Base-by-base conservation (phyloP, 371 early-diverging fungal species). In the Parasitella parasitica region DNA sequence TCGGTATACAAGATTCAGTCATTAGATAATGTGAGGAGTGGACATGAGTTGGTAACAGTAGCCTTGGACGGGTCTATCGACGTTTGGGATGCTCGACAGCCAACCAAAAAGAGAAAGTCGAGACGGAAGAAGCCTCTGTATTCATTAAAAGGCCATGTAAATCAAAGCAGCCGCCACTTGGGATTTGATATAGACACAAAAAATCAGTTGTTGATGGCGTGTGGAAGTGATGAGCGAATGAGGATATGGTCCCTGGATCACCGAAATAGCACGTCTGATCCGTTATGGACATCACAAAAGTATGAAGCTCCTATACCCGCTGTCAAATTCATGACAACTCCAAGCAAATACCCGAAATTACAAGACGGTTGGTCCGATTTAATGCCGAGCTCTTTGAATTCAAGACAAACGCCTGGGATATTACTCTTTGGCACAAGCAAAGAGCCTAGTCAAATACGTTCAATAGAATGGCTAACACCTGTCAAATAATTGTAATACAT, bases 51-150 rank as follows among this genome's bases (percentile, higher is more conserved):
- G 22, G 15, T 75, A 2, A 51, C 67, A 4, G 43, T 57, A 0
- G 56, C 69, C 27, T 16, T 72, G 15, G 64, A 70, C 35, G 70
- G 70, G 11, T 62, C 65, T 0, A 37, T 75, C 9, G 32, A 59
- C 36, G 49, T 75, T 0, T 75, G 72, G 70, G 72, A 75, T 57
- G 49, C 27, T n/a, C 63, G 72, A 26, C 57, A 57, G 1, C 43
- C 20, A 13, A 16, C 20, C 32, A 13, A 30, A 28, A 60, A 37
- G 1, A 16, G 32, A 8, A 27, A 49, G 41, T 24, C 43, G 13
- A 36, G 30, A n/a, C 6, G 20, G 22, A 7, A 9, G 1, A 11
- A 11, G 1, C 73, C 75, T 3, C 24, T 71, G 8, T 63, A 56
- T 4, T 27, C 22, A 16, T 43, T 75, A 4, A 59, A 18, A 9